Base-by-base conservation (phyloP, 495 filamentous ascomycete genomes). In the Podospora fimiseda region DNA sequence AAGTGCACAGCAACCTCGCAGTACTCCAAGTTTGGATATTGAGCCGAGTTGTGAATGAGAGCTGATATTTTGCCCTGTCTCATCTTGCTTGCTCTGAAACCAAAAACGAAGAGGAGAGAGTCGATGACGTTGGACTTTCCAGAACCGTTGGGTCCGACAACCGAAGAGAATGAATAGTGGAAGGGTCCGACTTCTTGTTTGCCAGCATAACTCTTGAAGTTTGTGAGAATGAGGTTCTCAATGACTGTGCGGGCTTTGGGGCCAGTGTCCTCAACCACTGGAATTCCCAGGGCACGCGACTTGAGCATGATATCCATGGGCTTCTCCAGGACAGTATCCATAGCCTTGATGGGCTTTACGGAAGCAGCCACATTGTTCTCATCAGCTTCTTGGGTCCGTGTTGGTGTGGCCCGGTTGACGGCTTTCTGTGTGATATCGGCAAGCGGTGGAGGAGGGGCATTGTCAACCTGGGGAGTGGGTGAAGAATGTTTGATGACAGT, bases 111-210 rank as follows among this genome's bases (percentile, higher is more conserved):
- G 2, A 98, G 83, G 36, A 98, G 73, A 7, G 93, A 95, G 69
- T 98, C 93, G 66, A 98, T 98, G 43, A 98, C 93, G 63, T 98
- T 98, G 4, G 93, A 97, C 68, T 98, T 98, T 41, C 93, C 93
- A 16, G 94, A 97, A 52, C 93, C 93, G 66, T 98, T 98, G 7
- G 93, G 93, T 2, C 93, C 93, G 38, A 98, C 93, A 13, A 98
- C 93, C 0, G 93, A 97, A n/a, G 94, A 96, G 67, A 98, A 98
- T 0, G 93, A 98, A 14, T 88, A 76, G 70, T 98, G 93, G 65
- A 98, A 98, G 0, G 93, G 93, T 4, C 93, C 93, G 53, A 98
- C 93, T 70, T 95, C 84, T 66, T 97, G 93, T 58, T 85, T 77
- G 13, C 93, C 93, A 41, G 93, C 93, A 68, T 98, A 98, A 66